A percentile compares a stretch with the other conserved stretches of the same genome.
Evolutionary conservation across 495 filamentous ascomycete species (phyloP).

Genomic region (Tirmania nivea): DNA sequence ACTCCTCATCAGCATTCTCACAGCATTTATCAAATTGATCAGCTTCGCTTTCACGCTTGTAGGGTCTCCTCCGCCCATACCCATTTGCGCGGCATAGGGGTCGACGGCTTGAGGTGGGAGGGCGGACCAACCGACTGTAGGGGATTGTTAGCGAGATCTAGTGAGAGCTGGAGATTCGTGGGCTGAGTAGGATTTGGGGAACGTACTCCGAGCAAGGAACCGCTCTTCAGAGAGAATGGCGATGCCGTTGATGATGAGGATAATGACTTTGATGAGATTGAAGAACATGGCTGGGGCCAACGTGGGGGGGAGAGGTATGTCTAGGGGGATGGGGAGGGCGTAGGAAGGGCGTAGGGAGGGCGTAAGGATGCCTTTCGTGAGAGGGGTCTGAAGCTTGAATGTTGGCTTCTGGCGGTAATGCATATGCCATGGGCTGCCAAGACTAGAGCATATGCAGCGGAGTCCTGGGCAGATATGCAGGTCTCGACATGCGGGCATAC

Average conservation of each 20-base stretch:
- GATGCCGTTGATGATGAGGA: conserved; percentile 84
- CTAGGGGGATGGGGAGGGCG: neutral
- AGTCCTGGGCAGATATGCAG: too few relatives aligned
- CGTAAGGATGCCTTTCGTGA: too few relatives aligned
- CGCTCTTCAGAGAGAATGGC: conserved; percentile 93
- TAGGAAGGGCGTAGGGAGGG: too few relatives aligned
- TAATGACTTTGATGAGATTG: conserved; percentile 7
- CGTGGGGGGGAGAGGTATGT: neutral
- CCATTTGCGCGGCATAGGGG: neutral
- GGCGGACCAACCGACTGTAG: conserved; percentile 57
- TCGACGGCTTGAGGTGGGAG: conserved; percentile 14
- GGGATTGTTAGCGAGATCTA: neutral
- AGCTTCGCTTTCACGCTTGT: conserved; percentile 69
- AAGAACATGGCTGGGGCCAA: neutral
- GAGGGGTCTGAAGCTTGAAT: too few relatives aligned
- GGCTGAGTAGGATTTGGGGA: neutral
- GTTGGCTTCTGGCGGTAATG: too few relatives aligned
- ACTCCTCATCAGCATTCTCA: conserved; percentile 90
- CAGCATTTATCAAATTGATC: conserved; percentile 72
- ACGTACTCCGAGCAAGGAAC: conserved; percentile 82
- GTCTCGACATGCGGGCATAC: too few relatives aligned
- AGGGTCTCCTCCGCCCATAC: neutral
- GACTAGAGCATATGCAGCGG: too few relatives aligned
- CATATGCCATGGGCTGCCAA: too few relatives aligned
- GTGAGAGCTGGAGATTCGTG: neutral